Evolutionary conservation across 495 filamentous ascomycete species (phyloP), one percentile per base, ranked within the genome.

Genomic region (Trypethelium eluteriae): DNA sequence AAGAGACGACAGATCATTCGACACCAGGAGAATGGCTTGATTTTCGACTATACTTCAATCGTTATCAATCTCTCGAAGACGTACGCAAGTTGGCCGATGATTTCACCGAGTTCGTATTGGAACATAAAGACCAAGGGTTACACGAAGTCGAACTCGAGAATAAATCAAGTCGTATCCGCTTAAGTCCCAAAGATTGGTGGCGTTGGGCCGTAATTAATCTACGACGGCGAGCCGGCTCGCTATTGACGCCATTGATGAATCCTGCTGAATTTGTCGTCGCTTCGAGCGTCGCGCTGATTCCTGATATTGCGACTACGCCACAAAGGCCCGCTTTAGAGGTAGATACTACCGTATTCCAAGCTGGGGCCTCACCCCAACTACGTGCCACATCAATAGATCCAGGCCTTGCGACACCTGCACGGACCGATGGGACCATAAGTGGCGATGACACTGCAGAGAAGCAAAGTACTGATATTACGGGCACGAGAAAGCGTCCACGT

Each of bases 21-120:
- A 53, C 47, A 53, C 47, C 47, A 53, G 47, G 47, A 53, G 47
- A 59, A 59, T 59, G 53, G 53, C 53, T 59, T 59, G 53, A 59
- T 59, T 59, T 59, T 59, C 53, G 53, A 59, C 32, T 59, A 5
- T 59, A 59, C 53, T 59, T 59, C 14, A 59, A 59, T 18, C 53
- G 53, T 36, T 59, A 59, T 14, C 53, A 59, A 59, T 59, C 53
- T 59, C 53, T 34, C 53, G 32, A 59, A 59, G 53, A 59, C 36
- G 36, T 59, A 6, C 53, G 14, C 53, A 59, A 59, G 53, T 32
- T 59, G 36, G 53, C 53, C 53, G 53, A 59, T 59, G 53, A 59
- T 32, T 59, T 59, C 53, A 59, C 53, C 53, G 18, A 59, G 32
- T 59, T 59, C 32, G 53, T 59, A 59, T 59, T 5, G 53, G 53